A percentile compares a stretch with the other conserved stretches of the same genome.
Conservation (phyloP, 257 asterid genomes). For the Solanum pimpinellifolium region DNA sequence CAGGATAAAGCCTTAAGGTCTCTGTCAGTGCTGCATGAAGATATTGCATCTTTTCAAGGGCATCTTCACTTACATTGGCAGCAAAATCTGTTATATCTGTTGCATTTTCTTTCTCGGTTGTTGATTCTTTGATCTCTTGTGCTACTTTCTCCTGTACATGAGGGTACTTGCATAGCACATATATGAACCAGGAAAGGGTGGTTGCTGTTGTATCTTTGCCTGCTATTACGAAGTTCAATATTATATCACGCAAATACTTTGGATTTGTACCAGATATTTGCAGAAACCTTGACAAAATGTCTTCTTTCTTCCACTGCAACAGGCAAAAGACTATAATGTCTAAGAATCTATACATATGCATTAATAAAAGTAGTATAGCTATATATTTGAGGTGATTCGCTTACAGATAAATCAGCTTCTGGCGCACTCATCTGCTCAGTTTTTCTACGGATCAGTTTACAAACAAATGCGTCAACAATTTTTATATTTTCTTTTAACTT, state of each 20-base stretch:
- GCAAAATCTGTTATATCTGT: conserved; percentile 21
- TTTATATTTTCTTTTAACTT: conserved; percentile 21
- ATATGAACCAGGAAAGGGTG: conserved; percentile 44
- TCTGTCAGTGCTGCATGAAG: conserved; percentile 50
- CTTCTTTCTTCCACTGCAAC: conserved; percentile 41
- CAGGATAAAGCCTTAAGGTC: conserved; percentile 56
- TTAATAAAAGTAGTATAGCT: background rate
- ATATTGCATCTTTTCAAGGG: conserved; percentile 47
- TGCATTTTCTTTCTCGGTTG: background rate
- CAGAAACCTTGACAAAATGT: conserved; percentile 47
- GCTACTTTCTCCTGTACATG: conserved; percentile 37
- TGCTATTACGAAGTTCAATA: conserved; percentile 42
- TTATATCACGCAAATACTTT: conserved; percentile 43
- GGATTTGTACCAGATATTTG: conserved; percentile 19
- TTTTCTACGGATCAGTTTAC: conserved; percentile 36
- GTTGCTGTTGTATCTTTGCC: conserved; percentile 51
- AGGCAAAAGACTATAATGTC: background rate
- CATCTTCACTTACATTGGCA: conserved; percentile 23
- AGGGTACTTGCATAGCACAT: conserved; percentile 43
- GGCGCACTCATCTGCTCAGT: conserved; percentile 19
- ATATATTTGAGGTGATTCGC: conserved; percentile 1
- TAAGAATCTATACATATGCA: background rate
- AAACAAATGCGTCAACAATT: conserved; percentile 38
- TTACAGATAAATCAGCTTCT: conserved; percentile 22
- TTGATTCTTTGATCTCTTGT: conserved; percentile 23